Evolutionary conservation across 2,329 filamentous ascomycete species (phyloP).

Genomic region (Fusarium lyarnte): DNA sequence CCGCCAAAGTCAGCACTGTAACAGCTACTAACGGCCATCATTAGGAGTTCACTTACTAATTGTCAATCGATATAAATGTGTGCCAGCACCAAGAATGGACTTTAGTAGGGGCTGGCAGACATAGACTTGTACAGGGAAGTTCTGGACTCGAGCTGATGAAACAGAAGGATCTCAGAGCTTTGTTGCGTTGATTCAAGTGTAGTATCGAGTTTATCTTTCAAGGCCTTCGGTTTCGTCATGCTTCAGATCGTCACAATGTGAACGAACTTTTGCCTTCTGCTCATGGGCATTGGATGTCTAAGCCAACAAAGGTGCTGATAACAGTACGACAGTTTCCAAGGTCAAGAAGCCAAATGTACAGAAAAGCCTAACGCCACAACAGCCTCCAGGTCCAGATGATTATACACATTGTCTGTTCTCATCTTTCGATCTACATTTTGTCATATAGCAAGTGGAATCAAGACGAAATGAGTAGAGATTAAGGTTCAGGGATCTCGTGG

Average conservation of each 20-base stretch:
- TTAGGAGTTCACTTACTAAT: background rate
- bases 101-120: accelerated
- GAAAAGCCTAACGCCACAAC: background rate
- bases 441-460: background rate
- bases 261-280: accelerated
- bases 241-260: accelerated
- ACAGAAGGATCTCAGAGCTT: no score
- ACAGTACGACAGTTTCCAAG: accelerated
- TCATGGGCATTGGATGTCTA: accelerated
- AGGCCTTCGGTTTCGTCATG: no score
- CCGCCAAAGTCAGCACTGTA: background rate
- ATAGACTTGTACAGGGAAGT: accelerated
- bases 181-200: accelerated
- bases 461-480: no score
- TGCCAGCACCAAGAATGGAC: background rate
- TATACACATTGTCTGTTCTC: background rate
- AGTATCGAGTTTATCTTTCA: background rate
- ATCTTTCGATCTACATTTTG: background rate
- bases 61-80: background rate
- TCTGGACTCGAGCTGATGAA: background rate
- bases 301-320: accelerated
- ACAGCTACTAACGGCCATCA: background rate
- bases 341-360: accelerated
- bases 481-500: accelerated
- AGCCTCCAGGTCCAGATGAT: background rate